These are phyloP conservation scores for Phytophthora capsici DNA, from an alignment of 352 stramenopile genomes.

Conservation along the genomic window DNA sequence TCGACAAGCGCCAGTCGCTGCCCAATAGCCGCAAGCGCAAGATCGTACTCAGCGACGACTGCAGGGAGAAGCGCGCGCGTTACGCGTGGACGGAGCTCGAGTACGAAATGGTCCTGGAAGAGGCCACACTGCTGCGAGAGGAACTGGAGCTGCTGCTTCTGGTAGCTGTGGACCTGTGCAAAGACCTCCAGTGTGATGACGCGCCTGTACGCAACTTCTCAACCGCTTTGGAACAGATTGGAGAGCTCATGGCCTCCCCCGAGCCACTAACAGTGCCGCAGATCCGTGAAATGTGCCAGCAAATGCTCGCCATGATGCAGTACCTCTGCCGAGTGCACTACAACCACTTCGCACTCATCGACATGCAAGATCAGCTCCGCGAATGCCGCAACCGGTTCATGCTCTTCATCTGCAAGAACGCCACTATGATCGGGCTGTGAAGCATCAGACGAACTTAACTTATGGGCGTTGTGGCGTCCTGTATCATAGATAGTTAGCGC, in stretches of 20 bases:
- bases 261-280: slow-evolving; percentile 59
- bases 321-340: slow-evolving; percentile 71
- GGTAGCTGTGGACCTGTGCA: slow-evolving; percentile 62
- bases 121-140: slow-evolving; percentile 69
- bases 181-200: slow-evolving; percentile 53
- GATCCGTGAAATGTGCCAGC: slow-evolving; percentile 69
- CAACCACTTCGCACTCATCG: slow-evolving; percentile 69
- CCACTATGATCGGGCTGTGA: slow-evolving; percentile 66
- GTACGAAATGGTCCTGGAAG: slow-evolving; percentile 77
- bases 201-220: slow-evolving; percentile 39
- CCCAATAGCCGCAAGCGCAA: slow-evolving; percentile 53
- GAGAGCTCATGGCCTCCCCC: slow-evolving; percentile 53
- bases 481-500: slow-evolving; percentile 25
- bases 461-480: slow-evolving; percentile 23
- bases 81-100: slow-evolving; percentile 67
- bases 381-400: slow-evolving; percentile 77
- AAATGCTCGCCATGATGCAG: slow-evolving; percentile 80
- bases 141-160: slow-evolving; percentile 74
- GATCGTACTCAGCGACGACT: slow-evolving; percentile 44
- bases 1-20: slow-evolving; percentile 40
- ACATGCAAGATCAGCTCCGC: slow-evolving; percentile 77
- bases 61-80: slow-evolving; percentile 57
- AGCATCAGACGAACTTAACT: slow-evolving; percentile 24
- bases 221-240: slow-evolving; percentile 44
- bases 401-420: slow-evolving; percentile 81